Base-by-base conservation (phyloP, 2,329 filamentous ascomycete species). In the Emericellopsis cladophorae region DNA sequence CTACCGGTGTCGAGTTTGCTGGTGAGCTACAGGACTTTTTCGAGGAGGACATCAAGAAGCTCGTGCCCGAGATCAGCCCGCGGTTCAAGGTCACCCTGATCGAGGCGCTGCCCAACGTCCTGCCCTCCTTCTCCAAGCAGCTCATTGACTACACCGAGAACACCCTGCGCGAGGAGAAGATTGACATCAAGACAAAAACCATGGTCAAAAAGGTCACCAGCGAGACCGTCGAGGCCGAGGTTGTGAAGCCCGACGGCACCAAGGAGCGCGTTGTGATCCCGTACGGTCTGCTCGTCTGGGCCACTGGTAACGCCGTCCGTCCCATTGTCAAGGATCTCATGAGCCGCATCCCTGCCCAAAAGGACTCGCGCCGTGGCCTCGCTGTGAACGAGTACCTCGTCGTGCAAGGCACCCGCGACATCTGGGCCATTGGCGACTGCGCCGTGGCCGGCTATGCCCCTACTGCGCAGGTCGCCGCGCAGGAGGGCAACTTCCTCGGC, bases 11-110 rank as follows among this genome's bases (percentile, higher is more conserved):
- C 50, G 92, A 98, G 67, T 98, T 98, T 56, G 92, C 92, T 48
- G 92, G 89, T 64, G 92, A 98, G 68, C 79, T 98, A 42, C 89
- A 95, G 64, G 92, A 98, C 63, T 98, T 98, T 70, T 96, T 98
- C 70, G 87, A 95, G 65, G 81, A 94, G 53, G 92, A 98, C 64
- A 81, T 98, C 63, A 89, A 86, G 75, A 96, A 95, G 70, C 89
- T 94, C 76, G 83, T 98, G 50, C 93, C 93, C 36, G 88, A 95
- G 47, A 95, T 98, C 63, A 79, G 81, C 61, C 79, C 89, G 55
- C 86, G 89, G 65, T 96, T 98, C 79, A 85, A 89, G 64, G 90
- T 98, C 49, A 98, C 92, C 44, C 80, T 98, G 37, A 90, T 98
- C 50, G 92, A 98, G 69, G 92, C 92, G 46, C 78, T 98, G 29